These are phyloP conservation scores for Mortierella claussenii DNA, from an alignment of 192 early-diverging fungal genomes.

Conservation along the genomic window DNA sequence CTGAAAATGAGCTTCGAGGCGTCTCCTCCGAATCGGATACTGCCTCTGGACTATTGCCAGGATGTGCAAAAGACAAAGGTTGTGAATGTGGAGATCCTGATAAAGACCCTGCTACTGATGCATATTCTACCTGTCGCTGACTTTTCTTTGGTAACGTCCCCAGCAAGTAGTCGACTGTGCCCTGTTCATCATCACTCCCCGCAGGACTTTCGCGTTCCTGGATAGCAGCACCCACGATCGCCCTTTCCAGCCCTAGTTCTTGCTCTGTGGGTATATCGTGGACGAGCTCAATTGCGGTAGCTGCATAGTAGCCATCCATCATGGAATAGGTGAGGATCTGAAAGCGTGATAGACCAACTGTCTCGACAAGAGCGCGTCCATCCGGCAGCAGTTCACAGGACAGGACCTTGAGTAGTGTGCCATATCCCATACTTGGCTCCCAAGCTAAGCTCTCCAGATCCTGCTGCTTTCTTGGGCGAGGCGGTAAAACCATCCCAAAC, in stretches of 20 bases:
- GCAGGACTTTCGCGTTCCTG: not conserved
- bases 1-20: not conserved
- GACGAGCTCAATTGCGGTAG: conserved; percentile 55
- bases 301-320: conserved; percentile 62
- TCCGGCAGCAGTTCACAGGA: conserved; percentile 56
- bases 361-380: conserved; percentile 63
- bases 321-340: conserved; percentile 44
- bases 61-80: not conserved
- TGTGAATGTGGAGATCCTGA: not conserved
- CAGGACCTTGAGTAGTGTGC: conserved; percentile 62
- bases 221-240: conserved; percentile 4
- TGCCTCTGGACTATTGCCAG: not conserved
- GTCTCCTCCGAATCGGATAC: not conserved
- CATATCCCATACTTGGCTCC: conserved; percentile 54
- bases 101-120: not conserved
- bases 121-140: not conserved
- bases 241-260: conserved; percentile 45
- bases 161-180: no score
- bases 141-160: not conserved
- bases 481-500: conserved; percentile 66
- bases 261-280: conserved; percentile 58
- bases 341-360: conserved; percentile 61
- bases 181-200: not conserved
- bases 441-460: conserved; percentile 3
- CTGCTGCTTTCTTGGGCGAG: conserved; percentile 13